phyloP scores from a whole-genome alignment of 2,329 filamentous ascomycete genomes.

The Penicillium hordei region DNA sequence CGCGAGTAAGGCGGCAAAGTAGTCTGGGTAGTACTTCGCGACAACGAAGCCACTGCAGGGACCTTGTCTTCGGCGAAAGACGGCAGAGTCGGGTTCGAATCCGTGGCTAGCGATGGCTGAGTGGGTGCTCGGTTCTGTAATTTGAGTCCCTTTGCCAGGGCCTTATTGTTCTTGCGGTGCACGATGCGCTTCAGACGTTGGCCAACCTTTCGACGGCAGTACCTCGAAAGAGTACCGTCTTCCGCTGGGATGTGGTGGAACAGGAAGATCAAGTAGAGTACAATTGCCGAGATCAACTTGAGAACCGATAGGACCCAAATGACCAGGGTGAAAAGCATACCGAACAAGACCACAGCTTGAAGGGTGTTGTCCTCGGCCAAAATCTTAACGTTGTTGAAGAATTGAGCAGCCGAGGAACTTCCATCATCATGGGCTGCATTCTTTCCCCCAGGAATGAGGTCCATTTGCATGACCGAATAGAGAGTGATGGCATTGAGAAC shows the following conservation, averaged over 20 bases:
- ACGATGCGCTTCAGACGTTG: conserved; percentile 81
- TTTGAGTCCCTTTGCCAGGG: conserved; percentile 72
- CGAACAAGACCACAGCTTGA: conserved; percentile 78
- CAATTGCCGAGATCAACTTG: conserved; percentile 66
- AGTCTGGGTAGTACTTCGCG: conserved; percentile 54
- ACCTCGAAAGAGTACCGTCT: conserved; percentile 77
- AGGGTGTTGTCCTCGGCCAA: conserved; percentile 72
- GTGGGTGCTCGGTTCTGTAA: conserved; percentile 55
- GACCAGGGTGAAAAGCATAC: conserved; percentile 89
- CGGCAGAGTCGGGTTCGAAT: conserved; percentile 60
- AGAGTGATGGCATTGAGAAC: conserved; percentile 87
- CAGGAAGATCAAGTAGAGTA: conserved; percentile 85
- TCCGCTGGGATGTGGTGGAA: conserved; percentile 85
- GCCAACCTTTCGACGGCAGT: conserved; percentile 91
- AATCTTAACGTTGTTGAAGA: conserved; percentile 77
- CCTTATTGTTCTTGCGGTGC: conserved; percentile 81
- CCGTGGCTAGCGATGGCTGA: conserved; percentile 32
- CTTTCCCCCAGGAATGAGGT: conserved; percentile 64
- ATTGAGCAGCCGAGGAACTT: conserved; percentile 66
- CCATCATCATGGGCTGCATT: conserved; percentile 54
- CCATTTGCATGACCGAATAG: conserved; percentile 75
- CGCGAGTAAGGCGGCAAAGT: conserved; percentile 64
- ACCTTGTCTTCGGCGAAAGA: conserved; percentile 51
- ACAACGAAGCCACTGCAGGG: conserved; percentile 30
- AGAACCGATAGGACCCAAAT: conserved; percentile 84